phyloP scores from a whole-genome alignment of 192 early-diverging fungal genomes.

The Neocallimastix lanati region DNA sequence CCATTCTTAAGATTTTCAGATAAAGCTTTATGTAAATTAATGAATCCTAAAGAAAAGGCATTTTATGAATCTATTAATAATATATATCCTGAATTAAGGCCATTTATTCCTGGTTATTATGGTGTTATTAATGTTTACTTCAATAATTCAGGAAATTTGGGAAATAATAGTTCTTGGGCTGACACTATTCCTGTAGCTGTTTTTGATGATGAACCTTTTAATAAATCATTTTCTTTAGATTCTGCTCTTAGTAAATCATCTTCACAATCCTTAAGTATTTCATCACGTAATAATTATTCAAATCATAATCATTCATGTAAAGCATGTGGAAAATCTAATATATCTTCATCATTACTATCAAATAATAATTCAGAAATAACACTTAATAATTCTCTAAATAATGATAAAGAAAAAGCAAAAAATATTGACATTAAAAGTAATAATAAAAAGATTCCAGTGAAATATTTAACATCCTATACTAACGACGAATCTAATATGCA shows the following conservation, averaged over 20 bases:
- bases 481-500: not conserved
- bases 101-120: constrained; percentile 80
- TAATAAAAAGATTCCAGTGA: not conserved
- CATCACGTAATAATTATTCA: not conserved
- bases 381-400: not conserved
- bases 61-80: constrained; percentile 81
- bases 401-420: not conserved
- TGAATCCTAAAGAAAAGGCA: constrained; percentile 56
- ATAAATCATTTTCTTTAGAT: not conserved
- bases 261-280: not conserved
- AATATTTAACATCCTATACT: not conserved
- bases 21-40: constrained; percentile 89
- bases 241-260: not conserved
- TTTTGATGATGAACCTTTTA: constrained; percentile 4
- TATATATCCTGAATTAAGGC: constrained; percentile 54
- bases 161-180: not conserved
- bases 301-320: not conserved
- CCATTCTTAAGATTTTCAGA: constrained; percentile 90
- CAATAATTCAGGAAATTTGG: not conserved
- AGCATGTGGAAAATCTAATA: not conserved
- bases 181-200: not conserved
- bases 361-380: not conserved
- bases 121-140: constrained; percentile 86
- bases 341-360: not conserved
- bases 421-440: not conserved